Conservation (phyloP, 208 protist genomes). For the Acanthamoeba castellanii region DNA sequence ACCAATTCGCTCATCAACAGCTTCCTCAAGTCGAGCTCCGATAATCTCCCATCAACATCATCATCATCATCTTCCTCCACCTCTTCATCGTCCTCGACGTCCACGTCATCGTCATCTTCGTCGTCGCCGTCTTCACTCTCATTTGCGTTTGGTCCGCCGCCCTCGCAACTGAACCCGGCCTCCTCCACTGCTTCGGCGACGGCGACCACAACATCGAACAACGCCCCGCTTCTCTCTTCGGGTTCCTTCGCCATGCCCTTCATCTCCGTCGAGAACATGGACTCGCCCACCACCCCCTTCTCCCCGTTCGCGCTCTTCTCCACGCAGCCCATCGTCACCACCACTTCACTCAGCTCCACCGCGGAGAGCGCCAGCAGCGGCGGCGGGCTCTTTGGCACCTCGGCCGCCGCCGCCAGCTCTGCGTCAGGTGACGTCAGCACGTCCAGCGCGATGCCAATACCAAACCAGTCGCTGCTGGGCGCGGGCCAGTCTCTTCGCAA, state of each 20-base stretch:
- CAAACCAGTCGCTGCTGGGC: background rate
- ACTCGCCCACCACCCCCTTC: background rate
- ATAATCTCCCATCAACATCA: background rate
- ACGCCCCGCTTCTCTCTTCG: background rate
- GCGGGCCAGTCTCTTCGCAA: background rate
- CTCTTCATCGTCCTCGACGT: background rate
- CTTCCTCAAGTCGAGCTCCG: constrained; percentile 20
- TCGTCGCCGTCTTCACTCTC: constrained; percentile 16
- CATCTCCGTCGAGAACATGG: constrained; percentile 28
- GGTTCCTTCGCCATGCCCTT: constrained; percentile 30
- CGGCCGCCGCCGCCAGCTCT: background rate
- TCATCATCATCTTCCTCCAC: background rate
- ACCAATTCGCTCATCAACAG: constrained; percentile 39
- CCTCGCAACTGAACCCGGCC: background rate
- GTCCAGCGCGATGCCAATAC: background rate
- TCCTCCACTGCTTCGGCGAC: background rate
- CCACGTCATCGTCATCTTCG: background rate
- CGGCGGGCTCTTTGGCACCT: background rate
- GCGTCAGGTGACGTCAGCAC: background rate
- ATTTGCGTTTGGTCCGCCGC: background rate
- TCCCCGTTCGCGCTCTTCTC: constrained; percentile 16
- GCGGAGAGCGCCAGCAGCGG: background rate
- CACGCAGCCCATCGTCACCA: background rate
- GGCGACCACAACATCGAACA: background rate
- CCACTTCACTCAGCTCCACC: background rate